Conservation (phyloP, 2,329 filamentous ascomycete species). For the Periconia macrospinosa region DNA sequence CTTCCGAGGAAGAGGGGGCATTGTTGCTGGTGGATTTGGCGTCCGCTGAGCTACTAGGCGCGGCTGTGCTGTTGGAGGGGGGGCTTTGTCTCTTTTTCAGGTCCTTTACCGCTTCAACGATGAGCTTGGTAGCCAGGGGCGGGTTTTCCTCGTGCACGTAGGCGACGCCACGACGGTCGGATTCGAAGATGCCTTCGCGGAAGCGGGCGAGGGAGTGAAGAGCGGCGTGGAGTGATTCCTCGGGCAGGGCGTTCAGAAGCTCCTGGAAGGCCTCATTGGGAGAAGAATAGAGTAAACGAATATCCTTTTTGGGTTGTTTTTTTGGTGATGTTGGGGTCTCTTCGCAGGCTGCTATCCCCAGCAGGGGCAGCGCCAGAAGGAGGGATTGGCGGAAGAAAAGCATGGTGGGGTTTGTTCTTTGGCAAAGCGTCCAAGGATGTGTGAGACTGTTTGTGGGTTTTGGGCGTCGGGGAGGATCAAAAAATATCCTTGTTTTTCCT, state of each 20-base stretch:
- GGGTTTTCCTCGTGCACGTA: constrained; percentile 64
- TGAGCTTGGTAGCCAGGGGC: constrained; percentile 63
- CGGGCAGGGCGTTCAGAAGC: constrained; percentile 59
- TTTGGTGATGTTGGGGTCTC: constrained; percentile 31
- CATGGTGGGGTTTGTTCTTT: neutral
- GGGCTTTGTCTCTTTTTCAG: constrained; percentile 46
- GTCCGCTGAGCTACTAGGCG: constrained; percentile 5
- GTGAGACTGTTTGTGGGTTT: neutral
- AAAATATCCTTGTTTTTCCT: neutral
- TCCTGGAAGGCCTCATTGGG: constrained; percentile 55
- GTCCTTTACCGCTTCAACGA: constrained; percentile 63
- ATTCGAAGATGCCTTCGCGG: constrained; percentile 68
- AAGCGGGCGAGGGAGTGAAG: constrained; percentile 67
- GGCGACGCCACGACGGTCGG: constrained; percentile 65
- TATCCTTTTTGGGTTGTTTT: constrained; percentile 18
- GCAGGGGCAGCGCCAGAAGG: neutral
- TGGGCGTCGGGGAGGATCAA: neutral
- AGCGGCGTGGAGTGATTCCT: constrained; percentile 65
- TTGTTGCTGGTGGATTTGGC: neutral
- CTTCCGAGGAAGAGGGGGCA: neutral
- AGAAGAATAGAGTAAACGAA: constrained; percentile 29
- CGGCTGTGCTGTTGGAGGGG: constrained; percentile 28
- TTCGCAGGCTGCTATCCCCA: neutral
- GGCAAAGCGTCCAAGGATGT: neutral
- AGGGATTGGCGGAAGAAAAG: neutral